Evolutionary conservation across 331 rosid species (phyloP).

Genomic region (Dryas integrifolia): DNA sequence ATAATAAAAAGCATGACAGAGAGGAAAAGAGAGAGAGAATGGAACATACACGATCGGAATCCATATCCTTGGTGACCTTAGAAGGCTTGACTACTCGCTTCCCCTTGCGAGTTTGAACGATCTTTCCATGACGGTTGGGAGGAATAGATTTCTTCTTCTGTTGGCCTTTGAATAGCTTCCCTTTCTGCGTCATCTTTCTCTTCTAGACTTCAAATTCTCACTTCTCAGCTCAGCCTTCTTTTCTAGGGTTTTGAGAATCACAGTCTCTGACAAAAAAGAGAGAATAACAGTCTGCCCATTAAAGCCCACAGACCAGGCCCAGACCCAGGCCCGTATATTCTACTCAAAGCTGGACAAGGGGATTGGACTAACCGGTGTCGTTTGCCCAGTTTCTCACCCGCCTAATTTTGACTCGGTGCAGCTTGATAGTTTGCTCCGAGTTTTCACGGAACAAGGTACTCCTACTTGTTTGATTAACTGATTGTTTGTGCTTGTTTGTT

Average conservation of each 20-base stretch:
- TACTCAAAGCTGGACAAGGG: too few relatives aligned
- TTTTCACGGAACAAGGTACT: too few relatives aligned
- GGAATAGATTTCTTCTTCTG: slow-evolving; percentile 73
- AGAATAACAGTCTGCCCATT: too few relatives aligned
- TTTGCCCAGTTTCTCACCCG: too few relatives aligned
- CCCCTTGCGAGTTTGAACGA: slow-evolving; percentile 65
- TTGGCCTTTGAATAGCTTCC: slow-evolving; percentile 68
- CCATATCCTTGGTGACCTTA: slow-evolving; percentile 68
- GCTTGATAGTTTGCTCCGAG: too few relatives aligned
- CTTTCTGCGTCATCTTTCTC: slow-evolving; percentile 68
- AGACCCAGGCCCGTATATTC: too few relatives aligned
- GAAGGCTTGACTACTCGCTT: slow-evolving; percentile 71
- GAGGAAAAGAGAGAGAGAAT: background rate
- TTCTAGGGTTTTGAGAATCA: background rate
- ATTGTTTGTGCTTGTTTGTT: too few relatives aligned
- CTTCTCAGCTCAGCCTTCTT: background rate
- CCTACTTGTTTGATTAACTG: too few relatives aligned
- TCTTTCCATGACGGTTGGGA: slow-evolving; percentile 82
- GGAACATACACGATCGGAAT: slow-evolving; percentile 65
- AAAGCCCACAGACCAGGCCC: too few relatives aligned
- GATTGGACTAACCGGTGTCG: too few relatives aligned
- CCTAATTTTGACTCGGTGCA: too few relatives aligned
- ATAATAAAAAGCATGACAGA: background rate
- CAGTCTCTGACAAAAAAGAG: too few relatives aligned
- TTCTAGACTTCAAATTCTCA: background rate